Evolutionary conservation across 805 yeast species (phyloP).

Genomic region (Sugiyamaella mastotermitis): DNA sequence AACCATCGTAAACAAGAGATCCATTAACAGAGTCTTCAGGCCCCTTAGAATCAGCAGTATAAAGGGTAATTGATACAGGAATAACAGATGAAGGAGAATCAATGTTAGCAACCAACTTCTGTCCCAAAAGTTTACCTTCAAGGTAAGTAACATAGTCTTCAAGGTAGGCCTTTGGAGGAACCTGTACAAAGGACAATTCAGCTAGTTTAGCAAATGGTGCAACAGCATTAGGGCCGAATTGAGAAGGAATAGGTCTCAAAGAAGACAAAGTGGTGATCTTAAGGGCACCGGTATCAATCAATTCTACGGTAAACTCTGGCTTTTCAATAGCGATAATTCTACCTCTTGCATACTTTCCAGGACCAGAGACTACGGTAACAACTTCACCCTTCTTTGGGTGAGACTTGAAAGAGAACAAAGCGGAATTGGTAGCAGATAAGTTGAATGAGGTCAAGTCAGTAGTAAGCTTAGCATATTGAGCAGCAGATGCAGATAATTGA

Average conservation of each 20-base stretch:
- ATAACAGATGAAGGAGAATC: constrained; percentile 30
- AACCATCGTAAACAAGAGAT: constrained; percentile 53
- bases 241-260: constrained; percentile 48
- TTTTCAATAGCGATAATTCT: constrained; percentile 43
- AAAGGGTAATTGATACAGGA: constrained; percentile 41
- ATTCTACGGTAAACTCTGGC: constrained; percentile 44
- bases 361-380: constrained; percentile 47
- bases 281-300: constrained; percentile 56
- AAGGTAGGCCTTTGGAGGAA: constrained; percentile 61
- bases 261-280: constrained; percentile 40
- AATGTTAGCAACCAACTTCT: constrained; percentile 50
- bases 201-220: constrained; percentile 55
- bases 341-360: constrained; percentile 56
- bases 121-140: constrained; percentile 47
- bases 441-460: constrained; percentile 25
- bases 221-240: constrained; percentile 35
- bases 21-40: constrained; percentile 55
- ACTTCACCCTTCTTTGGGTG: constrained; percentile 46
- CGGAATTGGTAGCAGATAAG: constrained; percentile 27
- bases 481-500: constrained; percentile 19
- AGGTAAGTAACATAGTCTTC: constrained; percentile 48
- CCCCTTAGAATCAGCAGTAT: constrained; percentile 50
- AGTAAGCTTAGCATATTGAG: constrained; percentile 18
- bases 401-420: constrained; percentile 22
- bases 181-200: constrained; percentile 44